Conservation (phyloP, 202 grass and related monocot genomes). For the Setaria italica region DNA sequence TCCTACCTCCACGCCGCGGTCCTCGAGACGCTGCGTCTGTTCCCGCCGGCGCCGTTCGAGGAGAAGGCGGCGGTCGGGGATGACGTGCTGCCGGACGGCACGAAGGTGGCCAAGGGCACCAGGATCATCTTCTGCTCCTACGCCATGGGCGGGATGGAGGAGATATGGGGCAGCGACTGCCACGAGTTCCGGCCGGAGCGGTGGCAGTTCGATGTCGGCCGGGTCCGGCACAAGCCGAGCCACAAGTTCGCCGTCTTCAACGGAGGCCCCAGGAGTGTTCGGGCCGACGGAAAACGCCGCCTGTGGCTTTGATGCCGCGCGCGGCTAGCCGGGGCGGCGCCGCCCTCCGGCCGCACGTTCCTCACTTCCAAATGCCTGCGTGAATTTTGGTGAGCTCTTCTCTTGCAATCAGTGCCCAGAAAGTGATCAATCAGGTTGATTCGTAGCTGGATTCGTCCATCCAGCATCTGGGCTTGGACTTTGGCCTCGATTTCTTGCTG, state of each 20-base stretch:
- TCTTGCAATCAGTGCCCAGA: too few relatives aligned
- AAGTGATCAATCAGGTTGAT: too few relatives aligned
- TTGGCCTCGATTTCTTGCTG: too few relatives aligned
- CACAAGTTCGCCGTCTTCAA: constrained; percentile 71
- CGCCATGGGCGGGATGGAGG: constrained; percentile 61
- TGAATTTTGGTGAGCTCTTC: too few relatives aligned
- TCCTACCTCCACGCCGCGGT: constrained; percentile 60
- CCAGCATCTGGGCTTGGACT: too few relatives aligned
- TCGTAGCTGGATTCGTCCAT: too few relatives aligned
- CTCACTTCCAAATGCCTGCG: too few relatives aligned
- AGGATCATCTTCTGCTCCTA: constrained; percentile 62
- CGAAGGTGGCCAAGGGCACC: constrained; percentile 40
- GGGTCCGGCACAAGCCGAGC: constrained; percentile 50
- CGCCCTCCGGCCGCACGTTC: too few relatives aligned
- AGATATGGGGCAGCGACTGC: constrained; percentile 62
- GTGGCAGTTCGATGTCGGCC: constrained; percentile 43
- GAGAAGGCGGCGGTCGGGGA: constrained; percentile 48
- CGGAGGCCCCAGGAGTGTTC: neutral
- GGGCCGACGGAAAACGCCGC: too few relatives aligned
- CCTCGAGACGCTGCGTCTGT: constrained; percentile 50
- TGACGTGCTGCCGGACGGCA: constrained; percentile 57
- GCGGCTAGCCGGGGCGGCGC: too few relatives aligned
- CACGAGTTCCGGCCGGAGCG: constrained; percentile 62
- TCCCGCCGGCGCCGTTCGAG: constrained; percentile 63
- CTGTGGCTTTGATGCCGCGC: too few relatives aligned